Base-by-base conservation (phyloP, 176 grass and related monocot species). In the Cocos nucifera region DNA sequence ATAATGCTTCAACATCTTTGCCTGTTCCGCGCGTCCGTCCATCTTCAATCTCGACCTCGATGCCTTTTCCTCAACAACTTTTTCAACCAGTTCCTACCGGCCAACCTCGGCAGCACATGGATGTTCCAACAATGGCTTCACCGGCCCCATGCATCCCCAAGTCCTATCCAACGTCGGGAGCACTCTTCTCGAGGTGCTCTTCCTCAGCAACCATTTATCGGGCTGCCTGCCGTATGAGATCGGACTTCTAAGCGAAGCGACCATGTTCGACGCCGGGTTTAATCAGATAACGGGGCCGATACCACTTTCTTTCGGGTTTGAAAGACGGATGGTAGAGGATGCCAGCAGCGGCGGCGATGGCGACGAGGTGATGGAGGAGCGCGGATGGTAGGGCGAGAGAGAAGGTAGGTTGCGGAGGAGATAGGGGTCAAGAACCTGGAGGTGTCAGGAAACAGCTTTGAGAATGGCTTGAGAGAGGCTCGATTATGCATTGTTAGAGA, bases 181-280 rank as follows among this genome's bases (percentile, higher is more conserved):
- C 30, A 86, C 85, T 54, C 84, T 88, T 1, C 4, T 82, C 19
- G 81, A 97, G 78, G 81, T 97, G 61, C 87, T 97, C 30, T 88
- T 97, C 81, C 85, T 97, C 73, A 82, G 80, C 76, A 97, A 97
- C 69, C 48, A 3, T 1, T 81, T 97, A 58, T 69, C 81, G 24
- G 87, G 93, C 23, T 97, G 93, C 84, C 93, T 97, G 21, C 92
- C 93, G 0, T 77, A 65, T 62, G 87, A 97, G 85, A 69, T 97
- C 2, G 93, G 93, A 32, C 70, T 85, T 51, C 84, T 97, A 15
- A 49, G 23, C 23, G 83, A 88, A 24, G 83, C 88, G n/a, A 82
- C 79, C 3, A 84, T 97, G n/a, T 91, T 97, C 71, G 93, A 97
- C 78, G 93, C 93, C 16, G 78, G 93, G 17, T 69, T 59, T 23